Evolutionary conservation across 2,329 filamentous ascomycete genomes (phyloP), one percentile per base, ranked within the genome.

Genomic region (Colletotrichum sp.): DNA sequence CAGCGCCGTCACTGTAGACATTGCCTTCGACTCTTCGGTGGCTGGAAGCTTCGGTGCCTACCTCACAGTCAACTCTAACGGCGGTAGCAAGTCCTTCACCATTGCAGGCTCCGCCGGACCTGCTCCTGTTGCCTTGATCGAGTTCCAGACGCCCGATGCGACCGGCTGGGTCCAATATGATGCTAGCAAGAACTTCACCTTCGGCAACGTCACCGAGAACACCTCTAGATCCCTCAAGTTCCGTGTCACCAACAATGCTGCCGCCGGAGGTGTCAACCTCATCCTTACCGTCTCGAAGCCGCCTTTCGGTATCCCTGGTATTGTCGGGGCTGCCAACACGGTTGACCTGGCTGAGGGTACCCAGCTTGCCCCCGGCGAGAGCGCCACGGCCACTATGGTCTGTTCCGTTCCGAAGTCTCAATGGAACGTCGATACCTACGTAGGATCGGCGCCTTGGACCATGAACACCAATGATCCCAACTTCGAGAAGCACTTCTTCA

Each of bases 251-350:
- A 92, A 92, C 79, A 84, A 81, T 3, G 90, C 88, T 6, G 81
- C 84, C 0, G 66, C 81, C 0, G 87, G 87, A 3, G 86, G 86
- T 7, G 86, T 89, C 15, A 82, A 82, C 2, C 84, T 92, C 2
- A 90, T 88, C 0, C 82, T 92, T 16, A 92, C 90, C 0, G 90
- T 93, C 4, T 92, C 91, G 0, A 93, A 93, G 79, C 90, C 90
- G 6, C 91, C 91, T 0, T 92, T 90, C 69, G 90, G 90, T 16
- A 84, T 90, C 4, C 78, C 83, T n/a, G 88, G 90, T 4, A 87
- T 92, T 26, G 86, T 92, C 52, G 85, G 86, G 24, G 88, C 90
- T 1, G 85, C 84, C 15, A 93, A 92, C 79, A 86, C 88, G 21
- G 85, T 91, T 10, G 91, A 92, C 64, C 86, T 92, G 2, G 90